These are phyloP conservation scores for Quercus lobata DNA, from an alignment of 331 rosid genomes.

Conservation along the genomic window DNA sequence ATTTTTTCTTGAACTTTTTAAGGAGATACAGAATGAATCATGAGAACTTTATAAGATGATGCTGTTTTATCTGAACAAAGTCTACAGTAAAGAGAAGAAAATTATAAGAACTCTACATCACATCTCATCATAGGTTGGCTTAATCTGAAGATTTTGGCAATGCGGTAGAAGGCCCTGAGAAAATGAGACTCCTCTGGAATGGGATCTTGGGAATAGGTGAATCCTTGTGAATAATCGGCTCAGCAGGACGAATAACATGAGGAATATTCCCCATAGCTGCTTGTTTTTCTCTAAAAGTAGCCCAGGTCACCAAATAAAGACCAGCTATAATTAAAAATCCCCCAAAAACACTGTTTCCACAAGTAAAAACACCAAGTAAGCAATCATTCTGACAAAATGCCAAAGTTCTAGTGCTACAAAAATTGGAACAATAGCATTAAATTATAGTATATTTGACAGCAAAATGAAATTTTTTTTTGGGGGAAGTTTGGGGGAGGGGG, in stretches of 20 bases:
- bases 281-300: slow-evolving; percentile 58
- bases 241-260: slow-evolving; percentile 37
- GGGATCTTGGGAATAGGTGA: slow-evolving; percentile 29
- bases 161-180: slow-evolving; percentile 41
- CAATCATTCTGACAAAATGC: background rate
- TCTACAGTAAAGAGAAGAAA: background rate
- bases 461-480: background rate
- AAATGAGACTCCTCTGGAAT: slow-evolving; percentile 39
- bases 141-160: slow-evolving; percentile 61
- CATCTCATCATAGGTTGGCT: slow-evolving; percentile 15
- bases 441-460: background rate
- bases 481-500: background rate
- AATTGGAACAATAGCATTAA: background rate
- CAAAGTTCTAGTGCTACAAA: background rate
- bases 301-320: slow-evolving; percentile 85
- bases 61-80: background rate
- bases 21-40: background rate
- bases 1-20: background rate
- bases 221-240: slow-evolving; percentile 59
- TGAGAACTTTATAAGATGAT: background rate
- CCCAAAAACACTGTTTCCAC: slow-evolving; percentile 57
- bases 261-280: slow-evolving; percentile 30
- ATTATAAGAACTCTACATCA: slow-evolving; percentile 20
- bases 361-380: slow-evolving; percentile 25
- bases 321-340: slow-evolving; percentile 77